A percentile compares a stretch with the other conserved stretches of the same genome.
phyloP scores from a whole-genome alignment of 2,329 filamentous ascomycete species.

The Claviceps sorghi region DNA sequence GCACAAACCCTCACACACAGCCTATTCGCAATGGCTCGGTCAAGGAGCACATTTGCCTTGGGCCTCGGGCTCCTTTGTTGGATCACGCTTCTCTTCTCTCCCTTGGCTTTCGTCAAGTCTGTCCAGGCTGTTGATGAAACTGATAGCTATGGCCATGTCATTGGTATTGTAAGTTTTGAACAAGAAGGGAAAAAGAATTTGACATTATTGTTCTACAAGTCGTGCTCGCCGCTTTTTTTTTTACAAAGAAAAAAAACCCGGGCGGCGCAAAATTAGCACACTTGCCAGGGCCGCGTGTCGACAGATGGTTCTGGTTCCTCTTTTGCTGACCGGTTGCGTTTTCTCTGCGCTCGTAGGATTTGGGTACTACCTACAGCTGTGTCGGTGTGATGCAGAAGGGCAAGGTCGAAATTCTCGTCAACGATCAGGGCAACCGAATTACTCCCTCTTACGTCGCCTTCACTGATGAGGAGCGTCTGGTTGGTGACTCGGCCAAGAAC shows the following conservation, averaged over 20 bases:
- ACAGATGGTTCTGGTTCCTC: neutral
- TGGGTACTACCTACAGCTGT: slow-evolving; percentile 80
- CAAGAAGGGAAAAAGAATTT: no score
- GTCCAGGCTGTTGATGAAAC: slow-evolving; percentile 59
- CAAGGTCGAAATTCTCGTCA: slow-evolving; percentile 89
- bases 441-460: slow-evolving; percentile 92
- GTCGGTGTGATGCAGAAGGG: slow-evolving; percentile 93
- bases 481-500: slow-evolving; percentile 96
- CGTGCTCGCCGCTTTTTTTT: neutral
- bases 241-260: no score
- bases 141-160: slow-evolving; percentile 74
- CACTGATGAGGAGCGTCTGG: slow-evolving; percentile 90
- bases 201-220: no score
- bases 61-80: slow-evolving; percentile 84
- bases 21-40: slow-evolving; percentile 34
- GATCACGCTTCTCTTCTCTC: slow-evolving; percentile 76
- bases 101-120: slow-evolving; percentile 69
- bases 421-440: slow-evolving; percentile 94
- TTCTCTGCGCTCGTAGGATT: slow-evolving; percentile 33
- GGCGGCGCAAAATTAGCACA: neutral
- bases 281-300: neutral
- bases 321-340: neutral
- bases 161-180: slow-evolving; percentile 66
- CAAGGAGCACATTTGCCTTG: slow-evolving; percentile 56
- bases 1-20: slow-evolving; percentile 11